Evolutionary conservation across 257 asterid species (phyloP).

Genomic region (Fraxinus quadrangulata): DNA sequence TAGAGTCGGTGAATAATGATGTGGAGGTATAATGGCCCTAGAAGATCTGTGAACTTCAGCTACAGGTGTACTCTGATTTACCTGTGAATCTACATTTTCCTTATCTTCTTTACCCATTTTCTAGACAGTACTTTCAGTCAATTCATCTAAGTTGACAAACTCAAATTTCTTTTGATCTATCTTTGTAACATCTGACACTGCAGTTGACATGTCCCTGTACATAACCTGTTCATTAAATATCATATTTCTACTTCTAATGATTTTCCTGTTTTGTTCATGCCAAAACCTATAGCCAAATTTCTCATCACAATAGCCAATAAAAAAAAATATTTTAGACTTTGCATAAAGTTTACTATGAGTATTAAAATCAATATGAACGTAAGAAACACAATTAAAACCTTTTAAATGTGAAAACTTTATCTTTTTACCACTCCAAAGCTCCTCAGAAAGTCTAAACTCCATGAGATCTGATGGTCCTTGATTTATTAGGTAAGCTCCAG

Average conservation of each 20-base stretch:
- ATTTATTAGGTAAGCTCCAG: neutral
- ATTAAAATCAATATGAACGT: neutral
- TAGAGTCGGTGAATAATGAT: neutral
- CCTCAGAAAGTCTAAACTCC: neutral
- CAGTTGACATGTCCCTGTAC: too few relatives aligned
- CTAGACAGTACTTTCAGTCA: neutral
- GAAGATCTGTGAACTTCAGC: neutral
- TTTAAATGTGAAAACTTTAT: neutral
- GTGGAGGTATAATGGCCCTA: too few relatives aligned
- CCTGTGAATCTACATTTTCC: neutral
- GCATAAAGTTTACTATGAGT: neutral
- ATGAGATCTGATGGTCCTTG: neutral
- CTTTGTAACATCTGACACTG: too few relatives aligned
- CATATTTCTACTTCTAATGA: too few relatives aligned
- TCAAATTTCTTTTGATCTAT: neutral
- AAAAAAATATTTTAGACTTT: too few relatives aligned
- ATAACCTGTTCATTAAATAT: too few relatives aligned
- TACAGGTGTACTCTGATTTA: neutral
- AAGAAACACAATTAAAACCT: neutral
- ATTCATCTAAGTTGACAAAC: neutral
- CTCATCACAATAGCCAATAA: too few relatives aligned
- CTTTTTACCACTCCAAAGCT: neutral
- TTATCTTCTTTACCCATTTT: neutral
- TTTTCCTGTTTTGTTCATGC: too few relatives aligned
- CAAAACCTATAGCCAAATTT: too few relatives aligned